Base-by-base conservation (phyloP, 2,329 filamentous ascomycete genomes). In the Cladosporium cucumerinum region DNA sequence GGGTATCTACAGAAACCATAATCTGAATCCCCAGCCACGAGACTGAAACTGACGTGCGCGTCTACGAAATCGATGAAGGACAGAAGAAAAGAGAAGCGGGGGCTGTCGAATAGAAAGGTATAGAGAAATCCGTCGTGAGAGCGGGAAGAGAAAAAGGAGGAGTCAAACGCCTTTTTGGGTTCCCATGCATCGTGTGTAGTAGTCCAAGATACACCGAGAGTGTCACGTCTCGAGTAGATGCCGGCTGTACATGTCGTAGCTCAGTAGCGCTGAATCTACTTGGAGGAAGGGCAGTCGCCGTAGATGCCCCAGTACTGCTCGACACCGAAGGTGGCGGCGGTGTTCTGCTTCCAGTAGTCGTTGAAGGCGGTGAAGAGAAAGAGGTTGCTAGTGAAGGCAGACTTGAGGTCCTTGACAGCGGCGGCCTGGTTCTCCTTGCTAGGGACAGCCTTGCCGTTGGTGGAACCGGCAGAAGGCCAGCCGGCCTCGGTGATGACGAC, bases 281-380 rank as follows among this genome's bases (percentile, higher is more conserved):
- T 70, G 66, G 52, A 70, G 70, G 59, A 73, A 58, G 63, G 66
- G 25, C 68, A 65, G 63, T 69, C 64, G 39, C 70, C 70, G 55
- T 66, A 90, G 86, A 34, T 70, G 57, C 74, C 92, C 90, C 91
- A 95, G 78, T 83, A 92, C 75, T 87, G 85, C 79, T 96, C 92
- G 2, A 90, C 86, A 65, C 86, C 84, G 76, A 89, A 91, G 1
- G 89, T 89, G 25, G 77, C 81, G 2, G 80, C 75, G 61, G 80
- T 83, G 69, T 90, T 84, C 48, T 79, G 75, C 82, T 96, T 96
- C 92, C 92, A 96, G 59, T 82, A 72, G 67, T 92, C 89, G 76
- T 96, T 89, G 79, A 89, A 94, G 3, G 90, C 88, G 30, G 89
- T 90, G 78, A 95, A 94, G 25, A 96, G 80, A 69, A 93, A 84